Evolutionary conservation across 495 filamentous ascomycete genomes (phyloP), one percentile per base, ranked within the genome.

Genomic region (Aspergillus coremiiformis): DNA sequence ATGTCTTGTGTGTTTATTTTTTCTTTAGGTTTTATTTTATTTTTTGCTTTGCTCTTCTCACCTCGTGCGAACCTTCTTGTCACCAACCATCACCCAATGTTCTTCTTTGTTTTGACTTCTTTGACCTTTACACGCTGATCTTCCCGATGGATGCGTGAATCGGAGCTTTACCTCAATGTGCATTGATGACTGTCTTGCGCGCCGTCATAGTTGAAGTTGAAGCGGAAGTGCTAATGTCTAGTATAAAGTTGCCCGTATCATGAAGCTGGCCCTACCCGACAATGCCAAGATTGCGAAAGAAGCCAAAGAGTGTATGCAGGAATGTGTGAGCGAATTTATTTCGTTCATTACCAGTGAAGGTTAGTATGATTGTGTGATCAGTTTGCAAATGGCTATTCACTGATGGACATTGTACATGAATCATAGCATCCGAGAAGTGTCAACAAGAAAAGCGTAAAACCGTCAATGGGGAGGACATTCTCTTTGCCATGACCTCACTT

Each of bases 321-420:
- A 98, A 74, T 98, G 93, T 63, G 93, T 98, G 54, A 96, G 91
- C 84, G 93, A 98, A 78, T 98, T 97, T 72, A 98, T 98, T 76
- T 96, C 92, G 15, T 98, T 98, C 76, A 98, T 98, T 70, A 98
- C 93, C 23, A 96, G 91, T 68, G 93, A 98, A 80, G 93, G 93
- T 95, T 64, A 49, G 66, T 51, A n/a, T 24, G 11, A 45, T 53
- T 41, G 5, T 9, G 12, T n/a, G 4, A 23, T 26, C 9, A 1
- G 12, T 21, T 14, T 29, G 5, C 23, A 8, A 41, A 11, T 43
- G 2, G 15, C 12, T 26, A 43, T 42, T n/a, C 11, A 22, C 3
- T 17, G 7, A 10, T n/a, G 8, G 10, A 21, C n/a, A 15, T 27
- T 9, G 17, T 7, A 15, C 22, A 20, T 64, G 2, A n/a, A 14